Base-by-base conservation (phyloP, 164 flowering plant genomes). In the Saururus chinensis region DNA sequence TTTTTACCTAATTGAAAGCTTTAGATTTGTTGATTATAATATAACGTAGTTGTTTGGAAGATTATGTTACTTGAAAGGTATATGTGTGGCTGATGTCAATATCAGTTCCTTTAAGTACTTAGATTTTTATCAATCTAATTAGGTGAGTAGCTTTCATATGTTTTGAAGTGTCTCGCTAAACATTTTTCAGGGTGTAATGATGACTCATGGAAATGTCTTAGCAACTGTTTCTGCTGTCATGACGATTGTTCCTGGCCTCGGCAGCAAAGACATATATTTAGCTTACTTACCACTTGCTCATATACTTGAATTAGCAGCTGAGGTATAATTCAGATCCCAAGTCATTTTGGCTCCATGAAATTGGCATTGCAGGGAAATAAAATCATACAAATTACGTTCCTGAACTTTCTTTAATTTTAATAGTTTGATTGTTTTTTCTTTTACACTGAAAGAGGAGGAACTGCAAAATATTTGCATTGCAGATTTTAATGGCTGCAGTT, bases 231-330 rank as follows among this genome's bases (percentile, higher is more conserved):
- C 96, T 66, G 92, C 92, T 64, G 99, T 90, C 40, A 83, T 81
- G 93, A 81, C 86, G 9, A 82, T 90, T 67, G 89, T 93, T 71
- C 99, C 99, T 48, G 72, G 68, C 51, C 85, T 93, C 54, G 83
- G 79, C 48, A 68, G 56, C 78, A 76, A 77, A 35, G 99, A 93
- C 73, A 72, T 80, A 65, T 93, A 93, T 72, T 70, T 90, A 64
- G 99, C 99, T 41, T 93, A 90, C 68, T 71, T 93, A 21, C 99
- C 99, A 2, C 65, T 93, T 56, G 97, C 99, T 61, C 99, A 93
- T 76, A 73, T 93, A 70, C 97, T 93, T 71, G 99, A 93, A 77
- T 67, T 93, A 65, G 96, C 84, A 60, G 99, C 99, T 71, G 99
- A 93, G 97, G 99, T 93, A 76, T 70, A 65, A 55, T 60, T 22